Conservation (phyloP, 2,329 filamentous ascomycete genomes). For the Tolypocladium ovalisporum region DNA sequence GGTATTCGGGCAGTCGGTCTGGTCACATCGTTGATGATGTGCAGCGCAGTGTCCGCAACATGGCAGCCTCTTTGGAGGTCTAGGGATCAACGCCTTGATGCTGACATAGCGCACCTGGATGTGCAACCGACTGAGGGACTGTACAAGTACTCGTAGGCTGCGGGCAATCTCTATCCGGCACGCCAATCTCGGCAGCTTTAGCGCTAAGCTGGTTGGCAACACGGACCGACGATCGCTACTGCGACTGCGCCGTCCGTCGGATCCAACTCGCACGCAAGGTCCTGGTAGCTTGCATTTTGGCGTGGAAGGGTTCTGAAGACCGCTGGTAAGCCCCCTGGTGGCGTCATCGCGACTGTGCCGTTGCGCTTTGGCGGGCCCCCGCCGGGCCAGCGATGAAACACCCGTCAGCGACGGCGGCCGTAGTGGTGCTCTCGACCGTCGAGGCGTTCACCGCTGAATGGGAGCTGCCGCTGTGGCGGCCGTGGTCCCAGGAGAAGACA, state of each 20-base stretch:
- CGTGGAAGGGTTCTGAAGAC: neutral
- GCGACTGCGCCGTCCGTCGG: constrained; percentile 6
- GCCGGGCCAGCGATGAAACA: neutral
- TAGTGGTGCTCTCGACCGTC: neutral
- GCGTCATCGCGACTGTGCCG: neutral
- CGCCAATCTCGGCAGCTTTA: constrained; percentile 1
- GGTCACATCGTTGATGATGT: neutral
- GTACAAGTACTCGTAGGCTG: neutral
- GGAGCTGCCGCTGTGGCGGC: neutral
- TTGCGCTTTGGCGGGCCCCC: neutral
- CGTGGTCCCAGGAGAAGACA: neutral
- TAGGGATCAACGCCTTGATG: neutral
- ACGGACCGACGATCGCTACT: constrained; percentile 4
- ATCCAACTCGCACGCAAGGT: neutral
- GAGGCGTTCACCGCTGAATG: neutral
- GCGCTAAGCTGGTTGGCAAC: neutral
- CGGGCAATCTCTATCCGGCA: constrained; percentile 2
- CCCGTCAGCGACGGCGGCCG: neutral
- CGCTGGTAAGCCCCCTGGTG: neutral
- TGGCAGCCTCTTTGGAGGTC: neutral
- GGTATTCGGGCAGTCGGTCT: neutral
- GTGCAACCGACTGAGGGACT: neutral
- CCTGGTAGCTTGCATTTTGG: neutral
- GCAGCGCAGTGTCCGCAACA: no score
- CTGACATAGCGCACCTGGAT: neutral